Conservation (phyloP, 805 yeast species). For the Blastobotrys mokoenaii region DNA sequence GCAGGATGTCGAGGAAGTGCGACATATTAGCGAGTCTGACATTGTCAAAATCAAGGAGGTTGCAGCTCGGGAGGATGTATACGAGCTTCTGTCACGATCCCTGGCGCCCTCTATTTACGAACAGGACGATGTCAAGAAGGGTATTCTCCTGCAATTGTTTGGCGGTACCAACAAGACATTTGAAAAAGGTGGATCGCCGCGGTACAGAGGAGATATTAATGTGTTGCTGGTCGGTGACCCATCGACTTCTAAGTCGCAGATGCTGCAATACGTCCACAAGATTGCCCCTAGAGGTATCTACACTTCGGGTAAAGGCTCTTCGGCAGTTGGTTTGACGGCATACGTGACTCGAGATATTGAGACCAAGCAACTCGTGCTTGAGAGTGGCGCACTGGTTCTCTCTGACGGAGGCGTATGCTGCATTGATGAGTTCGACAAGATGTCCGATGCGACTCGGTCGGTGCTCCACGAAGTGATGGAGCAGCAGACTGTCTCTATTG, state of each 20-base stretch:
- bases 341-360: slow-evolving; percentile 92
- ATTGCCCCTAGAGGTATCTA: slow-evolving; percentile 97
- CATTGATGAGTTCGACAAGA: slow-evolving; percentile 97
- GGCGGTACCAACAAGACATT: slow-evolving; percentile 93
- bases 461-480: slow-evolving; percentile 99
- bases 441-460: slow-evolving; percentile 89
- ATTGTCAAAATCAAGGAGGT: slow-evolving; percentile 52
- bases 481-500: slow-evolving; percentile 96
- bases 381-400: slow-evolving; percentile 90
- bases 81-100: slow-evolving; percentile 79
- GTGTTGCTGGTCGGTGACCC: slow-evolving; percentile 95
- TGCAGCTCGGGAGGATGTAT: slow-evolving; percentile 66
- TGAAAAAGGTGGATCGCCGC: slow-evolving; percentile 69
- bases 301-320: slow-evolving; percentile 97
- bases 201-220: slow-evolving; percentile 93
- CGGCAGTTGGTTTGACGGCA: slow-evolving; percentile 98
- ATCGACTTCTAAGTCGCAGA: slow-evolving; percentile 92
- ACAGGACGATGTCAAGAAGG: slow-evolving; percentile 94
- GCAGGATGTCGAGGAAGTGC: slow-evolving; percentile 67
- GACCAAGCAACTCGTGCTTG: slow-evolving; percentile 86
- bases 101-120: slow-evolving; percentile 96
- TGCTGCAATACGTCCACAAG: slow-evolving; percentile 89
- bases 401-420: slow-evolving; percentile 99
- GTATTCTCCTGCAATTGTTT: slow-evolving; percentile 82
- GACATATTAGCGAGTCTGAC: slow-evolving; percentile 63